phyloP scores from a whole-genome alignment of 2,329 filamentous ascomycete genomes.

The Sclerotinia sclerotiorum region DNA sequence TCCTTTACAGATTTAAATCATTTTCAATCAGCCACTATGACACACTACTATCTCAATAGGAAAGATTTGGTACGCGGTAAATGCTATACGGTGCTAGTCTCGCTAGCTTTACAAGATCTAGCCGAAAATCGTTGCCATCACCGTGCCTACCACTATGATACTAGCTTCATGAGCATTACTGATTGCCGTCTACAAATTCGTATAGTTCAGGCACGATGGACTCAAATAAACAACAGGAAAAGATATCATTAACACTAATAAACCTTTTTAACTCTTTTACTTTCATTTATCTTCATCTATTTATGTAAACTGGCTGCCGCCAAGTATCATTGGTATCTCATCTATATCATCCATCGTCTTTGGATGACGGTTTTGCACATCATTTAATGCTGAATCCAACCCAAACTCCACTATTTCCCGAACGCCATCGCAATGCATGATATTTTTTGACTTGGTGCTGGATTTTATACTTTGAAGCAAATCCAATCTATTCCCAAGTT shows the following conservation, averaged over 20 bases:
- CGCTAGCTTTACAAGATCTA: too few species aligned
- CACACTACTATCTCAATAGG: too few species aligned
- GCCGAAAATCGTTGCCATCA: too few species aligned
- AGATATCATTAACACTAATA: background rate
- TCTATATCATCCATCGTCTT: background rate
- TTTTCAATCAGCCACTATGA: too few species aligned
- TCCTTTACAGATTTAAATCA: too few species aligned
- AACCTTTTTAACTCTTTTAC: background rate
- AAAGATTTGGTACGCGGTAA: too few species aligned
- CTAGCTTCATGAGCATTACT: background rate
- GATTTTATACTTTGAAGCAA: background rate
- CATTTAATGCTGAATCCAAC: background rate
- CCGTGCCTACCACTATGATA: too few species aligned
- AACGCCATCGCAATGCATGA: constrained; percentile 4
- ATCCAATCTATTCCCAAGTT: background rate
- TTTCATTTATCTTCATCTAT: background rate
- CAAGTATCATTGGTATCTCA: constrained; percentile 5
- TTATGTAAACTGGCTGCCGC: background rate
- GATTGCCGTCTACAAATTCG: too few species aligned
- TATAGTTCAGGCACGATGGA: background rate
- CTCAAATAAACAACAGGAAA: background rate
- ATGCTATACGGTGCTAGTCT: too few species aligned
- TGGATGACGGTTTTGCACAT: background rate
- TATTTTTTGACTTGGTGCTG: background rate
- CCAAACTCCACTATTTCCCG: background rate